Percentiles rank a stretch among this genome's conserved stretches.
These are phyloP conservation scores for Ganoderma leucocontextum DNA, from an alignment of 1,284 basidiomycete species.

Conservation along the genomic window DNA sequence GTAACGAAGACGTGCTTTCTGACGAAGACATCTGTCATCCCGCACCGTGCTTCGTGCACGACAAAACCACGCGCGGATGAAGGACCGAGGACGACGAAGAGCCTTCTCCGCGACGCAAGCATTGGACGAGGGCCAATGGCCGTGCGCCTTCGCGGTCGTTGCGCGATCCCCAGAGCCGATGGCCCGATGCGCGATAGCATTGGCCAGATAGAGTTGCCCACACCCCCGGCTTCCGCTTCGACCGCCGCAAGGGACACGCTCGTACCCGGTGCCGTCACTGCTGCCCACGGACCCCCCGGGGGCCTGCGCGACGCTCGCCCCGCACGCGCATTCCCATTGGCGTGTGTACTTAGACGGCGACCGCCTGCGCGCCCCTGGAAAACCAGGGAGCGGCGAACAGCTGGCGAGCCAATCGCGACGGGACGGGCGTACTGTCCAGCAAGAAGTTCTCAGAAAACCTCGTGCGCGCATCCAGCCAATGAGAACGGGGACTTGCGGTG, in stretches of 20 bases:
- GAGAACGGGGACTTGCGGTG: background rate
- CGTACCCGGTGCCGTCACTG: slow-evolving; percentile 4
- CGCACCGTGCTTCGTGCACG: background rate
- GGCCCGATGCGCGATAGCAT: slow-evolving; percentile 10
- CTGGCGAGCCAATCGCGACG: slow-evolving; percentile 11
- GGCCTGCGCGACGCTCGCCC: background rate
- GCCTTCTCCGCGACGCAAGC: background rate
- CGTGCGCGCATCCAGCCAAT: slow-evolving; percentile 16
- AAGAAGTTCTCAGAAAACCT: background rate
- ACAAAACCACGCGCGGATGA: background rate
- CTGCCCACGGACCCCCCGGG: background rate
- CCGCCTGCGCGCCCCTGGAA: background rate
- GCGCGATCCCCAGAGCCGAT: slow-evolving; percentile 2
- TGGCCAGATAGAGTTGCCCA: slow-evolving; percentile 9
- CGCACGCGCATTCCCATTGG: slow-evolving; percentile 6
- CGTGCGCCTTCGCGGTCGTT: background rate
- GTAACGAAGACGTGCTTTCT: slow-evolving; percentile 20
- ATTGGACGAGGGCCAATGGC: background rate
- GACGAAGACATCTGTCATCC: slow-evolving; percentile 2
- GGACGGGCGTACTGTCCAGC: slow-evolving; percentile 2
- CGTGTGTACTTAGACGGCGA: slow-evolving; percentile 6
- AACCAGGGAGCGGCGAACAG: slow-evolving; percentile 13
- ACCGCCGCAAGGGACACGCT: slow-evolving; percentile 6
- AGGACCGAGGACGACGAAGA: background rate
- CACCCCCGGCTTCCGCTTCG: slow-evolving; percentile 7